Conservation (phyloP, 1,284 basidiomycete genomes). For the Malassezia brasiliensis region DNA sequence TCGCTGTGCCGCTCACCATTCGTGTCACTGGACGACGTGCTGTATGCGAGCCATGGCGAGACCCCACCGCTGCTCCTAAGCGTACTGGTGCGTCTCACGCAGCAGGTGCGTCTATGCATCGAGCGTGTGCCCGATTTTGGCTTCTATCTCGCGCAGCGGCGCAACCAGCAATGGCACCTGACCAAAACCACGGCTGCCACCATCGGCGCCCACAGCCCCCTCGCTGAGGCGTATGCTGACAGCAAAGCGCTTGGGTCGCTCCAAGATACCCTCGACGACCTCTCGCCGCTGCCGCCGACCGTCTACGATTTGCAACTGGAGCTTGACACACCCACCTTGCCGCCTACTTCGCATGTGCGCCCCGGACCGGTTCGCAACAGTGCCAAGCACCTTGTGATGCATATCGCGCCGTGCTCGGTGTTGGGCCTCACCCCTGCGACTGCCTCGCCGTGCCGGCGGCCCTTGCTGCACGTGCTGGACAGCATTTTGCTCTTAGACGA, state of each 20-base stretch:
- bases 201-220: not conserved
- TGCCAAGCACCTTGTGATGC: not conserved
- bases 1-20: constrained; percentile 7
- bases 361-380: not conserved
- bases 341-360: not conserved
- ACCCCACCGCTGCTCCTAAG: not conserved
- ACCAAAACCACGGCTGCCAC: not conserved
- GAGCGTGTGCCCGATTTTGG: constrained; percentile 1
- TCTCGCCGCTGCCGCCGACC: not conserved
- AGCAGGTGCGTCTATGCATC: not conserved
- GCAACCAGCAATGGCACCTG: not conserved
- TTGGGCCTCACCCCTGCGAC: not conserved
- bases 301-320: not conserved
- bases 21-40: not conserved
- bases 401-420: not conserved
- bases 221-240: not conserved
- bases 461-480: constrained; percentile 58
- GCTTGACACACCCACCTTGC: not conserved
- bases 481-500: constrained; percentile 93
- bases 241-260: not conserved
- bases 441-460: not conserved
- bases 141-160: constrained; percentile 7
- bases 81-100: not conserved
- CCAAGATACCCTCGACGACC: not conserved
- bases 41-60: not conserved